Base-by-base conservation (phyloP, 2,329 filamentous ascomycete species). In the Apiospora koreana region DNA sequence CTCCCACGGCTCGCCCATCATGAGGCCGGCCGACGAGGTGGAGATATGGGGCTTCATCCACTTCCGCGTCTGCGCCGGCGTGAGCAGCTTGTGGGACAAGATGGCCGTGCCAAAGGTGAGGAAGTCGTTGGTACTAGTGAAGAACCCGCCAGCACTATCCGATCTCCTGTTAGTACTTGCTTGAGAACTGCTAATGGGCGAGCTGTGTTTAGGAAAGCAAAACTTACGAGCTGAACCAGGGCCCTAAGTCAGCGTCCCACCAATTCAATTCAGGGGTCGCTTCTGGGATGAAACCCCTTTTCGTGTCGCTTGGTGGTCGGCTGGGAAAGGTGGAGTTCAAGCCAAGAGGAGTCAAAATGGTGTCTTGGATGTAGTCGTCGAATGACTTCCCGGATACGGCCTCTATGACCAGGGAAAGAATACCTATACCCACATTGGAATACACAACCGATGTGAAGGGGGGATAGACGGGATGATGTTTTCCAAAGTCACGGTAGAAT, bases 1-100 rank as follows among this genome's bases (percentile, higher is more conserved):
- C n/a, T 84, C 84, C 84, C 84, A 86, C 0, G 84, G 84, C 38
- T 80, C 80, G 7, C 83, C 82, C 0, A 85, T 76, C 1, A 80
- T 78, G 16, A 81, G 79, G 46, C 75, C 71, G 0, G 82, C 73
- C 38, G 82, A 81, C 4, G 83, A 78, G 0, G 80, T 82, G 31
- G 81, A 76, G 4, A 79, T 74, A 0, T 73, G 72, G 0, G 84
- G 84, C 68, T 83, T 83, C 28, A 86, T 76, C 84, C 84, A 86
- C 48, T 82, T 78, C 21, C 81, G 78, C 0, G 84, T 85, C 18
- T 77, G 73, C 2, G 76, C 71, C 0, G 78, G 74, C 0, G 79
- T 71, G 0, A 86, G 74, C 1, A 85, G 74, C 0, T 78, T 78
- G 25, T 79, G 81, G 12, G 74, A 75, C 35, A 86, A 76, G 71